Evolutionary conservation across 202 grass and related monocot genomes (phyloP), one percentile per base, ranked within the genome.

Genomic region (Bolboschoenoplectus hybrid): DNA sequence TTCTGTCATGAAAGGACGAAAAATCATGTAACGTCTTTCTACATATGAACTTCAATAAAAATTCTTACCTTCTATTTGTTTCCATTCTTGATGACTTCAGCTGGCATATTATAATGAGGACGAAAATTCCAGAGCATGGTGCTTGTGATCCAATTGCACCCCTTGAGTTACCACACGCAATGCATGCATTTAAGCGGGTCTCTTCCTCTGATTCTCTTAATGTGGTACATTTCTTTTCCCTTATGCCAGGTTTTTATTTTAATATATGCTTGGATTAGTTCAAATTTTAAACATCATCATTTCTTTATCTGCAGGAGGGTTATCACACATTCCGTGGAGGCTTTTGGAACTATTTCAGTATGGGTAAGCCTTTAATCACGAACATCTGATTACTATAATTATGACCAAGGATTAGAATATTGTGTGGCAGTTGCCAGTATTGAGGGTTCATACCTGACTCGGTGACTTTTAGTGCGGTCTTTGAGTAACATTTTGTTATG

Each of bases 291-390:
- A 67, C 2, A 3, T 43, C 74, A 7, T 67, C 49, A 82, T 73
- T 90, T 87, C 41, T 75, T 83, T 84, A 75, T 86, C 72, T 80
- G 61, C 87, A 97, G 95, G 93, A 93, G 90, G 92, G 91, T 84
- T 85, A 92, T 85, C 87, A 97, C 69, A 95, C 95, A 88, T 93
- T 92, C 76, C 93, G 90, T 46, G 93, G 95, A 50, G 95, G 95
- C 67, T 97, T 97, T 71, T 97, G 95, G 95, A 97, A 97, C 84
- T 97, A 95, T 51, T 97, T 97, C 78, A 97, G 93, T 78, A 95
- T 97, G 91, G 93, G 93, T 97, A 91, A 89, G 89, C 46, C 32
- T 62, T 86, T 81, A 40, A 80, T 40, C 12, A 41, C 52, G 39
- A 9, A 58, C 32, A 58, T 35, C 50, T 80, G 36, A 60, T 20